Evolutionary conservation across 1,284 basidiomycete species (phyloP).

Genomic region (Ganoderma lucidum): DNA sequence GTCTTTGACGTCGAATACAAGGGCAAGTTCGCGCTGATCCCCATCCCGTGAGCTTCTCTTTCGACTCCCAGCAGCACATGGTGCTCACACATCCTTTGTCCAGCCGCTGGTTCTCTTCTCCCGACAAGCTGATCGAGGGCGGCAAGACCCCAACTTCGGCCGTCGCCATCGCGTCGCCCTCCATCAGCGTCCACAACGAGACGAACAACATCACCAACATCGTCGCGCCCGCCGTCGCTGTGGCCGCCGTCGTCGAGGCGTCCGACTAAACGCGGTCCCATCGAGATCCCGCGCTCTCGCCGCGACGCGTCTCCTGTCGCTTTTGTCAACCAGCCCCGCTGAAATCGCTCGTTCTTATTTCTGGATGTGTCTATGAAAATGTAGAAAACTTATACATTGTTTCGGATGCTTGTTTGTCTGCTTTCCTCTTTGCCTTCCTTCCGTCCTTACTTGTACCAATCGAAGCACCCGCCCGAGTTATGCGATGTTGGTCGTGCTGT

Average conservation of each 20-base stretch:
- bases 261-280: not conserved
- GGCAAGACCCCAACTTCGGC: not conserved
- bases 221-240: not conserved
- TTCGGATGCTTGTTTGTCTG: not conserved
- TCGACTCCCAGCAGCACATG: not conserved
- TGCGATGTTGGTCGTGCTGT: too few species aligned
- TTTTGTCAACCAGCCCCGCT: not conserved
- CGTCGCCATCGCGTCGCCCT: not conserved
- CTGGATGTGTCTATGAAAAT: not conserved
- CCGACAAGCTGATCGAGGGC: not conserved
- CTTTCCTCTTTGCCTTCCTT: not conserved
- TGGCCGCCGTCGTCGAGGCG: not conserved
- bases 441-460: too few species aligned
- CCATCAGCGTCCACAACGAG: not conserved
- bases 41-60: not conserved
- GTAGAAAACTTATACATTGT: not conserved
- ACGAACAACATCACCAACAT: constrained; percentile 4
- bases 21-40: constrained; percentile 5
- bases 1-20: not conserved
- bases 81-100: not conserved
- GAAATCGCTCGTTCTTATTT: not conserved
- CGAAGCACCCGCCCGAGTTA: too few species aligned
- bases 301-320: not conserved
- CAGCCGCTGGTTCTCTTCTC: not conserved
- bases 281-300: not conserved